phyloP scores from a whole-genome alignment of 495 filamentous ascomycete species.

The Penicillium egyptiacum region DNA sequence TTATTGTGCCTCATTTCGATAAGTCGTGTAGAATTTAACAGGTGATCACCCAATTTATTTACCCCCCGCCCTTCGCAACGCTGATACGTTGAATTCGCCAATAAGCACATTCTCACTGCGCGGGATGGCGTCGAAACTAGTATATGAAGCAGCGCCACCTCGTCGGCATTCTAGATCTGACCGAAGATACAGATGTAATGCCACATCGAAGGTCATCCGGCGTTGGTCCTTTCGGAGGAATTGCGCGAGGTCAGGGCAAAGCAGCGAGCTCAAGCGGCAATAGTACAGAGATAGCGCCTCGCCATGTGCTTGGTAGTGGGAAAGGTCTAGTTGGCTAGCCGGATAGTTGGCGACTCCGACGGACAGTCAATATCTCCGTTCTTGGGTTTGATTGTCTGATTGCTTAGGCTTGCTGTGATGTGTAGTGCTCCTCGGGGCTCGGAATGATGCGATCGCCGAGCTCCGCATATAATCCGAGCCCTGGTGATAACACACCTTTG shows the following conservation, averaged over 20 bases:
- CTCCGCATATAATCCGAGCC: conserved; percentile 14
- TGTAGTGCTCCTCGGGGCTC: conserved; percentile 15
- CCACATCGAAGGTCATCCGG: conserved; percentile 23
- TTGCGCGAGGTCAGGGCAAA: conserved; percentile 15
- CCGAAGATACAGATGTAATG: conserved; percentile 28
- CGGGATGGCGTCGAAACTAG: neutral
- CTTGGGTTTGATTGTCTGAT: conserved; percentile 22
- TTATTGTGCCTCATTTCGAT: neutral
- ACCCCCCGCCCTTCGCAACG: neutral
- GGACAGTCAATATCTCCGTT: conserved; percentile 30
- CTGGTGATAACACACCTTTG: conserved; percentile 12
- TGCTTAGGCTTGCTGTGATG: conserved; percentile 12
- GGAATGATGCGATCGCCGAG: conserved; percentile 22
- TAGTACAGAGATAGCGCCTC: conserved; percentile 21
- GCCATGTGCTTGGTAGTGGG: conserved; percentile 17
- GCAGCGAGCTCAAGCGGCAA: conserved; percentile 21
- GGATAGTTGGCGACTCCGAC: neutral
- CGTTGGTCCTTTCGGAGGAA: conserved; percentile 21
- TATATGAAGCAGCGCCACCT: neutral
- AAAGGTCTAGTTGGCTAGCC: neutral
- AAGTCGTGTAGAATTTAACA: neutral
- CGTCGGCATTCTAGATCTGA: conserved; percentile 7
- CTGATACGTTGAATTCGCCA: conserved; percentile 8
- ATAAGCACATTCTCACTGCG: conserved; percentile 20
- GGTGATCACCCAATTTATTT: neutral